Evolutionary conservation across 495 filamentous ascomycete genomes (phyloP), one percentile per base, ranked within the genome.

Genomic region (Trichoderma gamsii): DNA sequence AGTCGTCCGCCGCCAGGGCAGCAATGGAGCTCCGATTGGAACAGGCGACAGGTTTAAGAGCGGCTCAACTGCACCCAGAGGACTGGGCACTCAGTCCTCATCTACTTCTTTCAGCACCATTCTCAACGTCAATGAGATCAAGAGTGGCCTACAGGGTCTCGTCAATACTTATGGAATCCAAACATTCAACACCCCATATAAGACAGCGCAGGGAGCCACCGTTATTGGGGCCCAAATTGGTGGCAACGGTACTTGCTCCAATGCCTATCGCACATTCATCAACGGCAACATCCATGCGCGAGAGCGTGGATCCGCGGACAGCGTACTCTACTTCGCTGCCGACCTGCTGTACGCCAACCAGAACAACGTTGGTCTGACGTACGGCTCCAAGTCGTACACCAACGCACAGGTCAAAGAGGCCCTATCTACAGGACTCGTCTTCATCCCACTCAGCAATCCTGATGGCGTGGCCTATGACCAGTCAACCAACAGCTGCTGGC

Each of bases 381-480:
- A 80, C 70, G 80, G 79, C 61, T 67, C 70, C 15, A 74, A 76
- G 64, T 65, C 76, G 5, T 82, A 80, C 70, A 79, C 74, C 66
- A 71, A 75, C 70, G 70, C 72, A 4, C 71, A 81, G 52, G 79
- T 81, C 64, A 73, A 73, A 68, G 73, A 65, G 11, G 77, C 74
- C 4, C 73, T 80, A 35, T 68, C 69, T 18, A 68, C 74, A 8
- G 79, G 79, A 65, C 72, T 82, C 64, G 79, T 82, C 63, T 73
- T 77, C 66, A 68, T 77, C 38, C 78, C 78, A 2, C 61, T 78
- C 44, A 73, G 71, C 67, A 80, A 80, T 69, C 78, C 78, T n/a
- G 78, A 80, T 68, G 78, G 78, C 59, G 72, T 80, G 29, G 72
- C 72, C 12, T 75, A 74, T 67, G 78, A 80, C 70, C 76, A 78